These are phyloP conservation scores for Saraca asoca DNA, from an alignment of 331 rosid genomes.

Conservation along the genomic window DNA sequence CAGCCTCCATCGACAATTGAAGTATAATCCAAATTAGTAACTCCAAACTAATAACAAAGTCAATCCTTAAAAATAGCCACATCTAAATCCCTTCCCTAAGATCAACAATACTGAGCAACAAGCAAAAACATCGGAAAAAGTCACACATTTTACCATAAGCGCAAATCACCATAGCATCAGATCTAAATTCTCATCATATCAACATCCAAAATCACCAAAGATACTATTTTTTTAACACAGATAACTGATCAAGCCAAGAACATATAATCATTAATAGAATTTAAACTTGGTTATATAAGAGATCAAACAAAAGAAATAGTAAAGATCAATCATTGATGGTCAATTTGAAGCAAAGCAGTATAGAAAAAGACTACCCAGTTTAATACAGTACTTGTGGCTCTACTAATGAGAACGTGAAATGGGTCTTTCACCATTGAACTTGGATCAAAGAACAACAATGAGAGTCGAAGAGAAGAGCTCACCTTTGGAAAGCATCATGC, in stretches of 20 bases:
- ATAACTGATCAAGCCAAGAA: neutral
- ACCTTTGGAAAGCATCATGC: too few species aligned
- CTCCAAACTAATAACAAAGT: too few species aligned
- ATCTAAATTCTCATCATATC: slow-evolving; percentile 41
- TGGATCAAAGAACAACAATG: too few species aligned
- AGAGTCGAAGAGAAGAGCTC: too few species aligned
- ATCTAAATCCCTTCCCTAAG: too few species aligned
- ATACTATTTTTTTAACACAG: neutral
- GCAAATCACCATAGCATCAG: slow-evolving; percentile 27
- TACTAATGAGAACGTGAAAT: slow-evolving; percentile 85
- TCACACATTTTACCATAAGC: slow-evolving; percentile 1
- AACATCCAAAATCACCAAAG: slow-evolving; percentile 7
- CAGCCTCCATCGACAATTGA: too few species aligned
- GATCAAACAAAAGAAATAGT: slow-evolving; percentile 4
- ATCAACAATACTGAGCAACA: neutral
- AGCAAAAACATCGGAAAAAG: neutral
- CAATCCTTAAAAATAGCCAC: too few species aligned
- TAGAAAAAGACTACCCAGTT: too few species aligned
- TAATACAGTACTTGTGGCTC: slow-evolving; percentile 69
- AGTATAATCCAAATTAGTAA: too few species aligned
- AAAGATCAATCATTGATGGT: slow-evolving; percentile 2
- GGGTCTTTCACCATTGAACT: slow-evolving; percentile 71
- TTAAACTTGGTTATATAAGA: too few species aligned
- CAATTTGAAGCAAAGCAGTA: neutral
- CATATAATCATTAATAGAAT: neutral